Evolutionary conservation across 805 yeast genomes (phyloP).

Genomic region (Zygosaccharomyces bisporus): DNA sequence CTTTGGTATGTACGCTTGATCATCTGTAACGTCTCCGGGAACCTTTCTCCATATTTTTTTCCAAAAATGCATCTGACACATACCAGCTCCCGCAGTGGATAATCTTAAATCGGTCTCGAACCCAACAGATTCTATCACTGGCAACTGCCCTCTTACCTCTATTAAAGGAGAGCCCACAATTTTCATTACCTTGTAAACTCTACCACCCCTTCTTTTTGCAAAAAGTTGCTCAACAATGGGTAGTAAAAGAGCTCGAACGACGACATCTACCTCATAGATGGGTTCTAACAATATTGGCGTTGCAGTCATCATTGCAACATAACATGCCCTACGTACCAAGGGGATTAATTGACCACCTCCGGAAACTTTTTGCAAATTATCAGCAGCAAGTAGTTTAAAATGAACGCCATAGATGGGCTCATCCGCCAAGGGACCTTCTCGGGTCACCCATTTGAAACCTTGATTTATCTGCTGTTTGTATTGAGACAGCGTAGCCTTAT

Average conservation of each 20-base stretch:
- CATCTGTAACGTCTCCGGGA: slow-evolving; percentile 90
- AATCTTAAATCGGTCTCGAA: slow-evolving; percentile 81
- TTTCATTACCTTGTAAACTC: slow-evolving; percentile 43
- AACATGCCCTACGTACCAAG: slow-evolving; percentile 78
- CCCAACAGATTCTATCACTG: slow-evolving; percentile 88
- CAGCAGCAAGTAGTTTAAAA: slow-evolving; percentile 62
- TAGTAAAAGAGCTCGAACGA: slow-evolving; percentile 50
- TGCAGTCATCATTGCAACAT: slow-evolving; percentile 73
- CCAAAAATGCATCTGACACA: slow-evolving; percentile 60
- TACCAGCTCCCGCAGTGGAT: slow-evolving; percentile 73
- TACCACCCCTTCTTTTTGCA: slow-evolving; percentile 66
- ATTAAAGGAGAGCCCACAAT: slow-evolving; percentile 72
- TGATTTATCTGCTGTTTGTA: slow-evolving; percentile 56
- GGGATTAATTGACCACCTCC: slow-evolving; percentile 67
- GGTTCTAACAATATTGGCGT: slow-evolving; percentile 83
- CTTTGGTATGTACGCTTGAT: slow-evolving; percentile 55
- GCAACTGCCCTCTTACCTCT: slow-evolving; percentile 60
- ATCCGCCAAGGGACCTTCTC: slow-evolving; percentile 91
- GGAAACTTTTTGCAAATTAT: slow-evolving; percentile 37
- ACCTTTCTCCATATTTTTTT: slow-evolving; percentile 62
- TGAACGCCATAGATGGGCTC: slow-evolving; percentile 69
- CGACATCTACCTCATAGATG: slow-evolving; percentile 54
- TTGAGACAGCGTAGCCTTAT: slow-evolving; percentile 44
- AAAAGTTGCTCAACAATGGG: slow-evolving; percentile 49
- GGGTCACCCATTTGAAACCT: slow-evolving; percentile 80